Conservation (phyloP, 805 yeast genomes). For the Alloascoidea africana region DNA sequence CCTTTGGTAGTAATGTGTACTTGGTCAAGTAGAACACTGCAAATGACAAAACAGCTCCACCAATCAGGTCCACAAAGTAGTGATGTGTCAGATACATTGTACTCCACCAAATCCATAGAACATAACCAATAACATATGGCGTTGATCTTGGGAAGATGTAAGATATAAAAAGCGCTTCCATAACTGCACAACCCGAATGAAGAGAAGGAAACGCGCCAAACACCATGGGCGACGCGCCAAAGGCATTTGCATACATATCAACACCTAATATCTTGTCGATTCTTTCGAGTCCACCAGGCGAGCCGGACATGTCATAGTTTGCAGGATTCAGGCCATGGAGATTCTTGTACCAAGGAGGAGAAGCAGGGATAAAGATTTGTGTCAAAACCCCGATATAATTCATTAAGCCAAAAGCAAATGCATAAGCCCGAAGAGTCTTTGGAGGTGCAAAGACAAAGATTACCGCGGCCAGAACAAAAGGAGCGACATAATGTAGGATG, state of each 20-base stretch:
- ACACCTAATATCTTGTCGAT: constrained; percentile 69
- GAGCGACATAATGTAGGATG: constrained; percentile 71
- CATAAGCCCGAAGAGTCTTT: constrained; percentile 64
- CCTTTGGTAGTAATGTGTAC: constrained; percentile 54
- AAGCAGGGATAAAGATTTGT: constrained; percentile 80
- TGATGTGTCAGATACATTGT: constrained; percentile 97
- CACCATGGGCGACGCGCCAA: constrained; percentile 76
- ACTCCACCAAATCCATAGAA: constrained; percentile 95
- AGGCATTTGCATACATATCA: constrained; percentile 71
- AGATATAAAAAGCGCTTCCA: constrained; percentile 79
- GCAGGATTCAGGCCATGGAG: constrained; percentile 82
- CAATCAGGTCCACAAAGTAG: constrained; percentile 83
- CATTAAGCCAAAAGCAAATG: constrained; percentile 91
- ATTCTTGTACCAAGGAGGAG: constrained; percentile 95
- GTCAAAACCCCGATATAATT: constrained; percentile 72
- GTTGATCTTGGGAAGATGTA: constrained; percentile 65
- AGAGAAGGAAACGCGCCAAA: constrained; percentile 77
- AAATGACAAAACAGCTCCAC: constrained; percentile 76
- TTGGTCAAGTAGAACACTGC: constrained; percentile 55
- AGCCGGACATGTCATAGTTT: constrained; percentile 78
- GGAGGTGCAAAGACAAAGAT: constrained; percentile 89
- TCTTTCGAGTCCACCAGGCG: constrained; percentile 90
- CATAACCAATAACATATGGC: constrained; percentile 59
- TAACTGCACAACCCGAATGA: constrained; percentile 91
- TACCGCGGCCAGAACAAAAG: constrained; percentile 70